phyloP scores from a whole-genome alignment of 768 basidiomycete genomes.

The Trichaptum fuscoviolaceum region DNA sequence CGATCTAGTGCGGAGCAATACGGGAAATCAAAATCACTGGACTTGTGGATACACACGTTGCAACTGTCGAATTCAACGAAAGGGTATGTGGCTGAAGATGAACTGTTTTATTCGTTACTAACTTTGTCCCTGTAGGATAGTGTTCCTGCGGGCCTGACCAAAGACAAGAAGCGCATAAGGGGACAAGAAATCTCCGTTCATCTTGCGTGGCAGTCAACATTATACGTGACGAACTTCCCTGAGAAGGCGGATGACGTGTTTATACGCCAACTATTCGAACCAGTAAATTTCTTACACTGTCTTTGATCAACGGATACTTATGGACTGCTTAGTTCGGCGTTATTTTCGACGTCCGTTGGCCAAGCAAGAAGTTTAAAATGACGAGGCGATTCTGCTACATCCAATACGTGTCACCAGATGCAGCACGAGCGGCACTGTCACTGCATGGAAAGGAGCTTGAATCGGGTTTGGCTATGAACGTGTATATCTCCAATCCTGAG shows the following conservation, averaged over 20 bases:
- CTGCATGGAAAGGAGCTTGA: slow-evolving; percentile 75
- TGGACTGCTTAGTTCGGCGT: slow-evolving; percentile 63
- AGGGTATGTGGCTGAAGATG: slow-evolving; percentile 33
- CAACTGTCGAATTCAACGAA: slow-evolving; percentile 83
- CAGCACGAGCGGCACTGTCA: slow-evolving; percentile 74
- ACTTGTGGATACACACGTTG: slow-evolving; percentile 56
- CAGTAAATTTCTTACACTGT: slow-evolving; percentile 40
- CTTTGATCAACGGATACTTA: slow-evolving; percentile 3
- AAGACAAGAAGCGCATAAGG: slow-evolving; percentile 86
- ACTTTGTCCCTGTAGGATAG: slow-evolving; percentile 46
- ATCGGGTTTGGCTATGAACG: slow-evolving; percentile 61
- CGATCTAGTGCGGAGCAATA: slow-evolving; percentile 74
- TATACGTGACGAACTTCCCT: slow-evolving; percentile 96
- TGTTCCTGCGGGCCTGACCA: slow-evolving; percentile 83
- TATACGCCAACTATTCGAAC: slow-evolving; percentile 71
- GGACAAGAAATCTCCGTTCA: slow-evolving; percentile 79
- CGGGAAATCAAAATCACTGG: slow-evolving; percentile 79
- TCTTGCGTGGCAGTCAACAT: slow-evolving; percentile 88
- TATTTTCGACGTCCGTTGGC: slow-evolving; percentile 95
- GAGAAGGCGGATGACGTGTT: slow-evolving; percentile 73
- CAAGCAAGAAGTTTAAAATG: slow-evolving; percentile 92
- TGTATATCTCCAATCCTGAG: slow-evolving; percentile 86
- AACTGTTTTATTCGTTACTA: slow-evolving; percentile 6
- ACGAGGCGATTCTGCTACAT: slow-evolving; percentile 92
- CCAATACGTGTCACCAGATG: slow-evolving; percentile 77